Evolutionary conservation across 768 basidiomycete species (phyloP).

Genomic region (Termitomyces sp.): DNA sequence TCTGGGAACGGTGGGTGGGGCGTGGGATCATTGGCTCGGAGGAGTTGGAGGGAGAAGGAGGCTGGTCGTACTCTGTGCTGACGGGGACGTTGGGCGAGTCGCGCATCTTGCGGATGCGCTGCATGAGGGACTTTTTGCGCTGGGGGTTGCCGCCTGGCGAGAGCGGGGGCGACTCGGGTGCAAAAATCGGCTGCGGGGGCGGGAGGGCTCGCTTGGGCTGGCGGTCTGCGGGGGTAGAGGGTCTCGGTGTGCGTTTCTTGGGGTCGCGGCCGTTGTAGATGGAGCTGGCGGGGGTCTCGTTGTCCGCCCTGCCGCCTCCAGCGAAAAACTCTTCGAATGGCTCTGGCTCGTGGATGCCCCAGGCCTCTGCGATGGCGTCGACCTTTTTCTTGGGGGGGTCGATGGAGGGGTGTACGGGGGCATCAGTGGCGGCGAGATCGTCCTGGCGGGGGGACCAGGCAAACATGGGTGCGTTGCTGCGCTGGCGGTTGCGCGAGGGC

Average conservation of each 20-base stretch:
- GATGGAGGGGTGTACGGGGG: too few relatives aligned
- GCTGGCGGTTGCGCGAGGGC: slow-evolving; percentile 81
- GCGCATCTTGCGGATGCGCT: slow-evolving; percentile 85
- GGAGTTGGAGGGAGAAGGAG: slow-evolving; percentile 34
- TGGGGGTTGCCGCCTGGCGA: slow-evolving; percentile 50
- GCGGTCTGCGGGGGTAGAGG: slow-evolving; percentile 22
- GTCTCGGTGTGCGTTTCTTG: slow-evolving; percentile 36
- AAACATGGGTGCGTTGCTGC: slow-evolving; percentile 75
- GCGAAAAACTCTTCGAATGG: slow-evolving; percentile 89
- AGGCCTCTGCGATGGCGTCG: slow-evolving; percentile 86
- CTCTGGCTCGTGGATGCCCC: slow-evolving; percentile 91
- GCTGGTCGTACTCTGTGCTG: slow-evolving; percentile 36
- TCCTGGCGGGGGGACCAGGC: slow-evolving; percentile 55
- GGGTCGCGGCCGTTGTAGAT: slow-evolving; percentile 64
- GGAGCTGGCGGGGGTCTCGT: slow-evolving; percentile 60
- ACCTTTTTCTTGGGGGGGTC: slow-evolving; percentile 70
- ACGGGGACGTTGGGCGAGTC: slow-evolving; percentile 81
- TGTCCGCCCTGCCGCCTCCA: slow-evolving; percentile 53
- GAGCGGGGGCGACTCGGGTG: slow-evolving; percentile 51
- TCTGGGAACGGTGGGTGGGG: slow-evolving; percentile 68
- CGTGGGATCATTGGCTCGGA: slow-evolving; percentile 32
- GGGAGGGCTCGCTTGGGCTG: slow-evolving; percentile 52
- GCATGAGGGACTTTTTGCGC: slow-evolving; percentile 80
- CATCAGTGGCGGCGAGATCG: slow-evolving; percentile 25
- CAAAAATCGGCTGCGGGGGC: slow-evolving; percentile 81